Base-by-base conservation (phyloP, 2,329 filamentous ascomycete species). In the Aspergillaceae sp. region DNA sequence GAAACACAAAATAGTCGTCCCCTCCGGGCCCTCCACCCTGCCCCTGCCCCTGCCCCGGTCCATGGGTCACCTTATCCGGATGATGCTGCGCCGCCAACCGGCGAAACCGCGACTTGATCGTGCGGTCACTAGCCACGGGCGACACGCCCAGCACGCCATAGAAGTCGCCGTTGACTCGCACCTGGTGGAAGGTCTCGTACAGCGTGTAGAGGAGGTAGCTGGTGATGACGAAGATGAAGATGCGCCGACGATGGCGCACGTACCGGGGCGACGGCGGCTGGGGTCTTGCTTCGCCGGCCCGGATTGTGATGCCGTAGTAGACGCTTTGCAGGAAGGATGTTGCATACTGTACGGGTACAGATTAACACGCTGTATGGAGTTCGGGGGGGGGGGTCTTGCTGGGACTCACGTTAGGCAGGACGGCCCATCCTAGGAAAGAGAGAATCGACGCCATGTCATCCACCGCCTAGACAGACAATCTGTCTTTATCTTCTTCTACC, bases 171-270 rank as follows among this genome's bases (percentile, higher is more conserved):
- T 75, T 72, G 40, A 76, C 72, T 51, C 80, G 84, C 29, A 95
- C 76, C 52, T 87, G 82, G 71, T 86, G 82, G 74, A 94, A 87
- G 59, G 88, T 85, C 70, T 97, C 91, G 71, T 90, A 92, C 58
- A 97, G 81, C 41, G 89, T 95, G 74, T 95, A 96, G 53, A 84
- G 70, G 34, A 97, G 86, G 71, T 97, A 98, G 50, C 79, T 71
- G 42, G 84, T 74, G 43, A 97, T 84, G 59, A 97, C 87, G 56
- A 84, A 73, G 61, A 91, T 84, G 64, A 92, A 83, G 63, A 96
- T 91, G 57, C 82, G 79, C 48, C 86, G 85, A 49, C 88, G 84
- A 71, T 97, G 87, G 47, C 77, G 75, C 52, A 77, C 74, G 64
- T 80, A 87, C 54, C 82, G 82, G 2, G 81, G 75, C 74, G 65